Conservation (phyloP, 2,329 filamentous ascomycete species). For the Exophiala sp. region DNA sequence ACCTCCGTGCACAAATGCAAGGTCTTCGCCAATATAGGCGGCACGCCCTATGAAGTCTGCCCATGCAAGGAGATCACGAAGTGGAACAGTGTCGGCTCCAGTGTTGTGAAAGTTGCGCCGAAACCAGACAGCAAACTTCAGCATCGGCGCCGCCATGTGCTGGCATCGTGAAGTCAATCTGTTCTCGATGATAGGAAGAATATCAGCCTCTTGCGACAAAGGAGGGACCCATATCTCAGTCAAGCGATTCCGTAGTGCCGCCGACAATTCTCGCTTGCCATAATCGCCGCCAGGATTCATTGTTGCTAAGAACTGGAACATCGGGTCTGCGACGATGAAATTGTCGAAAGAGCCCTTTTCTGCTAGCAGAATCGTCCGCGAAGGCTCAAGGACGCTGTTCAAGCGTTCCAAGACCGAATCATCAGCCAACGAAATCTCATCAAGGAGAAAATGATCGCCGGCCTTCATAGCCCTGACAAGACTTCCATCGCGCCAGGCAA, state of each 20-base stretch:
- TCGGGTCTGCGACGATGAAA: slow-evolving; percentile 68
- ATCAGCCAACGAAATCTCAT: slow-evolving; percentile 96
- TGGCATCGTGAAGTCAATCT: slow-evolving; percentile 63
- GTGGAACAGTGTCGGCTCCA: slow-evolving; percentile 73
- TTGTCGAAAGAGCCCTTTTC: slow-evolving; percentile 89
- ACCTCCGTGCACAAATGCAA: slow-evolving; percentile 73
- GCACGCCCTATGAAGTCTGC: slow-evolving; percentile 82
- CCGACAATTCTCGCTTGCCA: slow-evolving; percentile 94
- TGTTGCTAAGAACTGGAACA: slow-evolving; percentile 94
- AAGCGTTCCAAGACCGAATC: slow-evolving; percentile 94
- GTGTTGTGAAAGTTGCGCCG: slow-evolving; percentile 73
- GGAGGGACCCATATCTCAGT: slow-evolving; percentile 98
- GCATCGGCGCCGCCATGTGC: slow-evolving; percentile 64
- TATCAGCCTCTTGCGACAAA: slow-evolving; percentile 77
- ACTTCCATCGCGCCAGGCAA: slow-evolving; percentile 94
- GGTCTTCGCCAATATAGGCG: slow-evolving; percentile 45
- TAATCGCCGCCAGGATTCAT: slow-evolving; percentile 99
- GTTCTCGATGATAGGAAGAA: slow-evolving; percentile 76
- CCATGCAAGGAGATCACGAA: slow-evolving; percentile 91
- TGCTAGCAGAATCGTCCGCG: slow-evolving; percentile 79
- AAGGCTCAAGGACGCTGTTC: slow-evolving; percentile 92
- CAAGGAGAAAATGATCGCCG: slow-evolving; percentile 86
- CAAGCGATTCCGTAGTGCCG: slow-evolving; percentile 90
- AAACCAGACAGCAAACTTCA: slow-evolving; percentile 92
- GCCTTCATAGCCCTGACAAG: slow-evolving; percentile 90